Base-by-base conservation (phyloP, 441 rosid species). In the Manihot esculenta region DNA sequence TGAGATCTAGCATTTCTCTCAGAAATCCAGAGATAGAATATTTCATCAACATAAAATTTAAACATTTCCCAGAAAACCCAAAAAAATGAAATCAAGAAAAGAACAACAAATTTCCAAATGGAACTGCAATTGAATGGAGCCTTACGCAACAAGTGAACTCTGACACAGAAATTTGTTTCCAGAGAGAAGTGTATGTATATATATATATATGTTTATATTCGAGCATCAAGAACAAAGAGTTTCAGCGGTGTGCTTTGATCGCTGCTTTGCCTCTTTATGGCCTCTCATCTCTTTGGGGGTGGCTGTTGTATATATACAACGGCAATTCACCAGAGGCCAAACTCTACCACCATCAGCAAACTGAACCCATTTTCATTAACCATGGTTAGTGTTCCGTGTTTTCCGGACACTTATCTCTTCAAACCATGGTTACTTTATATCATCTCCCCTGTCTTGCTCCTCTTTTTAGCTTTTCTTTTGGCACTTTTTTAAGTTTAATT, bases 341-440 rank as follows among this genome's bases (percentile, higher is more conserved):
- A 42, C 42, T 12, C 27, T 7, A 60, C 64, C 64, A 30, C 10
- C 61, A 59, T 64, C 67, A 62, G 55, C 70, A 64, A 60, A 20
- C 54, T 53, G 26, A 77, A 77, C 76, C 72, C 72, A 62, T 68
- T 72, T 54, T 77, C 10, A 35, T 75, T 78, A 84, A 86, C 88
- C 84, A 78, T 63, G 80, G 89, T 84, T 86, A 78, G 68, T 44
- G 12, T 79, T 69, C 82, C 79, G 83, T 75, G 62, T 82, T 84
- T 79, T 53, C 60, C 68, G 80, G 72, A 41, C 12, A 51, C 23
- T 30, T 50, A 23, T 7, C 42, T 44, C 67, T 53, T 53, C 50
- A 42, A 81, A 88, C 86, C 82, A 58, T 83, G 83, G 89, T 88
- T 87, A 87, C 94, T 85, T 88, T 88, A 84, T 86, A 84, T 82